Evolutionary conservation across 2,329 filamentous ascomycete species (phyloP), one percentile per base, ranked within the genome.

Genomic region (Parascedosporium putredinis): DNA sequence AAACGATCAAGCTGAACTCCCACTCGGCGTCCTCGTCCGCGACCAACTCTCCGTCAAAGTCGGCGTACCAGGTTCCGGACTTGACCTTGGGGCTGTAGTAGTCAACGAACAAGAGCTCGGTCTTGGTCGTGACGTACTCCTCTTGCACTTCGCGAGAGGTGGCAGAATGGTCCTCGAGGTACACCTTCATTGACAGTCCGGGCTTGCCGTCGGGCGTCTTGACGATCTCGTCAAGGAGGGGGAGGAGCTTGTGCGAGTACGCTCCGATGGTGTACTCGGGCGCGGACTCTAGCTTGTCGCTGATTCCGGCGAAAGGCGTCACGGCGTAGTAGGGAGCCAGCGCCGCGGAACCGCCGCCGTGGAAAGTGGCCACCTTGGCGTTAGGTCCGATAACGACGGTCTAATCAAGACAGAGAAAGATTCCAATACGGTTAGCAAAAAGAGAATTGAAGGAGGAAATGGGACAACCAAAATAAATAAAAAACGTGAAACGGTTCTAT

Each of bases 301-400:
- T 74, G 57, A 89, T 86, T 5, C 84, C 84, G 51, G 86, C 82
- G 23, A 83, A 80, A 2, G 85, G 86, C 0, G 81, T 87, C 18
- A 88, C 73, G 45, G 84, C 83, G 52, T 83, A 81, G 65, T 85
- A 86, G 5, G 75, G 69, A 8, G 65, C 64, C 24, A 80, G 63
- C 0, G 78, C 74, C 1, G 82, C 83, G 4, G 79, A 84, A 18
- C 83, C 83, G 51, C 82, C 83, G 31, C 83, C 83, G 56, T 81
- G 74, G 54, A 78, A 78, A 2, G 72, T 74, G 1, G 75, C 69
- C 40, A 72, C 61, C 58, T 77, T 79, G 7, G 76, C 75, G 54
- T 80, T 79, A 14, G 76, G 76, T 0, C 77, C 77, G 25, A 81
- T 67, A 25, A 81, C 65, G 20, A 79, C 67, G 0, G 75, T 78